These are phyloP conservation scores for Diaporthe batatas DNA, from an alignment of 2,329 filamentous ascomycete species.

Conservation along the genomic window DNA sequence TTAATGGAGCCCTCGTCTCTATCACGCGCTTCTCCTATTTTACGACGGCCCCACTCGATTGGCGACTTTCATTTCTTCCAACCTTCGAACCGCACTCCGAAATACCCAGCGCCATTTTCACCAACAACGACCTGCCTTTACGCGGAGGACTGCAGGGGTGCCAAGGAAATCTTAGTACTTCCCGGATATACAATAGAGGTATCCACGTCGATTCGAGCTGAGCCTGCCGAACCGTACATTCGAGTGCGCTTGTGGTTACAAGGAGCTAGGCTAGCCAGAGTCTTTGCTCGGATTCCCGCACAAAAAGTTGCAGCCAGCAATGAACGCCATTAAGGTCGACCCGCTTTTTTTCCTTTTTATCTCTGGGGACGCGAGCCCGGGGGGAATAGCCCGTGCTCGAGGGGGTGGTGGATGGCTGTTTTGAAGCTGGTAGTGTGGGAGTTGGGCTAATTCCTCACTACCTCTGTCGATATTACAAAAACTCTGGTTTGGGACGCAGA, in stretches of 20 bases:
- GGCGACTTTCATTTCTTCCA: slow-evolving; percentile 35
- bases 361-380: slow-evolving; percentile 13
- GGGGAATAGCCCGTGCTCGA: slow-evolving; percentile 5
- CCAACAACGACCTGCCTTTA: slow-evolving; percentile 29
- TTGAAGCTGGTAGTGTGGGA: slow-evolving; percentile 30
- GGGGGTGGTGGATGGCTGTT: slow-evolving; percentile 23
- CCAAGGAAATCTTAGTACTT: slow-evolving; percentile 26
- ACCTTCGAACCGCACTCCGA: slow-evolving; percentile 37
- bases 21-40: slow-evolving; percentile 35
- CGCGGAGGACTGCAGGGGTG: slow-evolving; percentile 22
- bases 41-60: slow-evolving; percentile 39
- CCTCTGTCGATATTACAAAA: slow-evolving; percentile 39
- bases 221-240: slow-evolving; percentile 32
- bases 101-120: slow-evolving; percentile 38
- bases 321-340: slow-evolving; percentile 19
- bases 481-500: slow-evolving; percentile 37
- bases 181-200: slow-evolving; percentile 34
- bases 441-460: slow-evolving; percentile 25
- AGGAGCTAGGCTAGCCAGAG: slow-evolving; percentile 20
- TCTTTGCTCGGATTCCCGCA: slow-evolving; percentile 27
- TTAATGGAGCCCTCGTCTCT: slow-evolving; percentile 31
- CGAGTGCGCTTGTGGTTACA: slow-evolving; percentile 33
- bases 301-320: slow-evolving; percentile 38
- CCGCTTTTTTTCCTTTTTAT: slow-evolving; percentile 24
- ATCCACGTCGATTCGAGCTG: slow-evolving; percentile 18